Percentiles rank a stretch among this genome's conserved stretches.
Conservation (phyloP, 208 protist species). For the Crithidia acanthocephali region DNA sequence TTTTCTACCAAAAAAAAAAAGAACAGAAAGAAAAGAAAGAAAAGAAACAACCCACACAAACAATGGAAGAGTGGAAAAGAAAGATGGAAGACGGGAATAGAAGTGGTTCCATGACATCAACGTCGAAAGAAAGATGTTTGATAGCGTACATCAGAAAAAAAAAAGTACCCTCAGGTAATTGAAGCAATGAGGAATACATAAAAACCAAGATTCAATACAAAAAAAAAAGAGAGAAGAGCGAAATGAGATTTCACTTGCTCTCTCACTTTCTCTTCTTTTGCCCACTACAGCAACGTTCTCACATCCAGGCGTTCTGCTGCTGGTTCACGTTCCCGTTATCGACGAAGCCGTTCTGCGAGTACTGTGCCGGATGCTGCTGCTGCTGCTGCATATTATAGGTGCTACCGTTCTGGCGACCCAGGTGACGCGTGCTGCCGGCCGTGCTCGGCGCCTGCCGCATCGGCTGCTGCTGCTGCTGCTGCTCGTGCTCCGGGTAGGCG, state of each 20-base stretch:
- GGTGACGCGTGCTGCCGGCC: constrained; percentile 5
- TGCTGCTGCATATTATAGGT: constrained; percentile 11
- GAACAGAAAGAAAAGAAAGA: constrained; percentile 10
- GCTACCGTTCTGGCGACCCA: constrained; percentile 17
- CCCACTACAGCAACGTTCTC: not conserved
- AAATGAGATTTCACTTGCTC: no score
- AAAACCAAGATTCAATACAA: no score
- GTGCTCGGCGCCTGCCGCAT: not conserved
- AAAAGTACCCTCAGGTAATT: not conserved
- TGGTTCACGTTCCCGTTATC: constrained; percentile 7
- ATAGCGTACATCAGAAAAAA: no score
- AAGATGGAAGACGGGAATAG: no score
- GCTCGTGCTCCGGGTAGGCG: not conserved
- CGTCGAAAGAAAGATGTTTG: no score
- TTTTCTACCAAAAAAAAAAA: no score
- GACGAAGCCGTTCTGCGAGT: constrained; percentile 4
- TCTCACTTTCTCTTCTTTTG: constrained; percentile 3
- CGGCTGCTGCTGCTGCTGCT: constrained; percentile 3
- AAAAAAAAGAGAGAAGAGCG: no score
- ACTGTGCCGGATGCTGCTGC: constrained; percentile 1
- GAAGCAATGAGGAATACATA: not conserved
- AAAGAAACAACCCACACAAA: constrained; percentile 10
- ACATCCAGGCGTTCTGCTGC: constrained; percentile 16
- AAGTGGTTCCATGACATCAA: no score
- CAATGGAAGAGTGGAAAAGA: no score